Conservation (phyloP, 2,329 filamentous ascomycete species). For the Fragosphaeria purpurea region DNA sequence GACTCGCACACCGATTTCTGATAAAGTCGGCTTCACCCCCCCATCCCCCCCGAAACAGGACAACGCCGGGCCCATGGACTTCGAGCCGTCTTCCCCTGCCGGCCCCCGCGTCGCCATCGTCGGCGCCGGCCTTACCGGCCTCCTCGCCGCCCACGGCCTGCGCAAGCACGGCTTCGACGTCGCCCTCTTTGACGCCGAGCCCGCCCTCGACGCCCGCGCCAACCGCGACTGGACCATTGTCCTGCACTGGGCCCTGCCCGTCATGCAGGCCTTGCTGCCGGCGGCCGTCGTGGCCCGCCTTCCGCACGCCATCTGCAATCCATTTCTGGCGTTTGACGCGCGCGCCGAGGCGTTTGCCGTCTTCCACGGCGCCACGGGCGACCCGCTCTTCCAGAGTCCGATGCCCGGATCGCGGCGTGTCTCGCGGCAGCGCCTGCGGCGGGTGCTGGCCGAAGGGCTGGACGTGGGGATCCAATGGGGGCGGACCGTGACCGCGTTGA, state of each 20-base stretch:
- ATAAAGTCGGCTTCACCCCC: no score
- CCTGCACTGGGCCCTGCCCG: slow-evolving; percentile 29
- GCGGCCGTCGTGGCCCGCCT: slow-evolving; percentile 20
- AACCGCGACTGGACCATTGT: slow-evolving; percentile 29
- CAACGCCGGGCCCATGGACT: no score
- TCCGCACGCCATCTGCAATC: slow-evolving; percentile 24
- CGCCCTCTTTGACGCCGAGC: slow-evolving; percentile 23
- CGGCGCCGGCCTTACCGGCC: slow-evolving; percentile 27
- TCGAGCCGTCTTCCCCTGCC: no score
- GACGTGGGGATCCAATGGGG: slow-evolving; percentile 22
- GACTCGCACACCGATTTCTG: no score
- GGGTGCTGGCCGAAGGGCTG: slow-evolving; percentile 21
- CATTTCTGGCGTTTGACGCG: slow-evolving; percentile 21
- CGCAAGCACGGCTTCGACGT: slow-evolving; percentile 25
- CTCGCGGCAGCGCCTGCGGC: slow-evolving; percentile 23
- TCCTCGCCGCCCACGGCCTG: slow-evolving; percentile 27
- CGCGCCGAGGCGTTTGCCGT: slow-evolving; percentile 21
- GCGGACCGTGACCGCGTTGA: slow-evolving; percentile 12
- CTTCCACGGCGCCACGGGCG: slow-evolving; percentile 26
- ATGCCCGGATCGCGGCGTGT: slow-evolving; percentile 25
- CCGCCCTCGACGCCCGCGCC: slow-evolving; percentile 17
- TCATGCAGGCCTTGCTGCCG: slow-evolving; percentile 24
- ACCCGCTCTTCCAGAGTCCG: slow-evolving; percentile 23
- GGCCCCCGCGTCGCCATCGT: slow-evolving; percentile 23
- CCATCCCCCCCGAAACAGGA: no score